These are phyloP conservation scores for Poa pratensis DNA, from an alignment of 176 grass and related monocot species.

Conservation along the genomic window DNA sequence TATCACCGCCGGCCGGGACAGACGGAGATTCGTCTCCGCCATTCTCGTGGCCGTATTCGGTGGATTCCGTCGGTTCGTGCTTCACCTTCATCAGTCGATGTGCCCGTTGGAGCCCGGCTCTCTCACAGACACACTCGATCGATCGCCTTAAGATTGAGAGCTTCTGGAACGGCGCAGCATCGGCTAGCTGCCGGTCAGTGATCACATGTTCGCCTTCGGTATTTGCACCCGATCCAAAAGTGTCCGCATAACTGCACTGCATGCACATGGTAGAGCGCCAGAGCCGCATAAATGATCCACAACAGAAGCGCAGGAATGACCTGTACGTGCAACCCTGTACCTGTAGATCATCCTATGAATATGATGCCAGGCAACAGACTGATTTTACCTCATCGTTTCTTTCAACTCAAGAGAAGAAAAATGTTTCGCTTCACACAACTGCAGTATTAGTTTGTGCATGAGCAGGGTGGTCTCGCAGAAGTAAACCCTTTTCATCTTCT, in stretches of 20 bases:
- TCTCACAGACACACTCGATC: not conserved
- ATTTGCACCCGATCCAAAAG: conserved; percentile 32
- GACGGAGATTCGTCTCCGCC: not conserved
- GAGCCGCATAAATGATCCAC: conserved; percentile 33
- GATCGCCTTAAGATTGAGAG: not conserved
- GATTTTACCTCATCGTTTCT: not conserved
- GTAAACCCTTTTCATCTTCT: not conserved
- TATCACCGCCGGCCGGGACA: not conserved
- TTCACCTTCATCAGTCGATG: too few relatives aligned
- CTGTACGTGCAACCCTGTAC: not conserved
- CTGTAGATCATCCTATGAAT: not conserved
- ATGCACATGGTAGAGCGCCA: conserved; percentile 18
- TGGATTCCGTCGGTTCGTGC: too few relatives aligned
- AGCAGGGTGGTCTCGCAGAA: not conserved
- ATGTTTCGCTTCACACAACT: not conserved
- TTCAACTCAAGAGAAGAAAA: not conserved
- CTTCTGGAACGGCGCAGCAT: not conserved
- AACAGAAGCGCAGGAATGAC: not conserved
- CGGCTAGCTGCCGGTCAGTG: conserved; percentile 17
- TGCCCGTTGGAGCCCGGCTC: not conserved
- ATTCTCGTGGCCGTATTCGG: not conserved
- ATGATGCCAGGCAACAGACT: not conserved
- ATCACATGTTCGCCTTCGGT: conserved; percentile 53
- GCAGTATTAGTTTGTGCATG: not conserved
- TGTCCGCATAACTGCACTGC: conserved; percentile 19